These are phyloP conservation scores for Triticum timopheevii DNA, from an alignment of 176 grass and related monocot genomes.

Conservation along the genomic window DNA sequence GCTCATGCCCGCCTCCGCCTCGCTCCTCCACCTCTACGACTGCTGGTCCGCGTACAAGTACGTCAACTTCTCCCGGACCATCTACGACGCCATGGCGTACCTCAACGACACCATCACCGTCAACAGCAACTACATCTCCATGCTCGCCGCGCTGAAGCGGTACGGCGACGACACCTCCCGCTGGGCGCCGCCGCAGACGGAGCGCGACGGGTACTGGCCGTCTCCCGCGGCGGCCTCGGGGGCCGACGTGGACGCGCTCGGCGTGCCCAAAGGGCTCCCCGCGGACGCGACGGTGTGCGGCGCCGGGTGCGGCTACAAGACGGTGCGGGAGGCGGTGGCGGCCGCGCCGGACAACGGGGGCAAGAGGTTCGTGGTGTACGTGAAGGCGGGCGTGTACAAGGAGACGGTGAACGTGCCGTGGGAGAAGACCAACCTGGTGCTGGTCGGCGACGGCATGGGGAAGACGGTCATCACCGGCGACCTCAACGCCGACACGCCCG, in stretches of 20 bases:
- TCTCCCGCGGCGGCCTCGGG: not conserved
- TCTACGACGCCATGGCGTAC: constrained; percentile 88
- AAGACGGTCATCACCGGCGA: constrained; percentile 74
- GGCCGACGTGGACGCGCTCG: constrained; percentile 26
- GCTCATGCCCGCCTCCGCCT: constrained; percentile 60
- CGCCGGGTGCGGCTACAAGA: constrained; percentile 33
- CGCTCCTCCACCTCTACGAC: constrained; percentile 86
- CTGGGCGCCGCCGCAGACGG: constrained; percentile 79
- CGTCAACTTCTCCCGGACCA: constrained; percentile 60
- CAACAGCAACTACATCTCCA: constrained; percentile 72
- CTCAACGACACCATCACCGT: constrained; percentile 50
- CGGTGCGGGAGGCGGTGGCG: constrained; percentile 61
- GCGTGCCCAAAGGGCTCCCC: constrained; percentile 40
- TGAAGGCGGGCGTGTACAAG: constrained; percentile 78
- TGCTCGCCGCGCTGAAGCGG: constrained; percentile 68
- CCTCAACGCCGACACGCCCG: constrained; percentile 67
- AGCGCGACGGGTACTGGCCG: constrained; percentile 95
- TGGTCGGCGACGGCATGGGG: constrained; percentile 83
- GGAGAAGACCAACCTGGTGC: constrained; percentile 80
- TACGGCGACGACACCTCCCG: constrained; percentile 62
- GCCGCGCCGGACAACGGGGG: constrained; percentile 50
- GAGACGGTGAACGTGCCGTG: constrained; percentile 74
- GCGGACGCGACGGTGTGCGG: constrained; percentile 48
- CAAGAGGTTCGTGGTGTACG: constrained; percentile 54
- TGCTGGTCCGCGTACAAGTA: constrained; percentile 97